phyloP scores from a whole-genome alignment of 140 eudicot genomes.

The Bidens hawaiensis region DNA sequence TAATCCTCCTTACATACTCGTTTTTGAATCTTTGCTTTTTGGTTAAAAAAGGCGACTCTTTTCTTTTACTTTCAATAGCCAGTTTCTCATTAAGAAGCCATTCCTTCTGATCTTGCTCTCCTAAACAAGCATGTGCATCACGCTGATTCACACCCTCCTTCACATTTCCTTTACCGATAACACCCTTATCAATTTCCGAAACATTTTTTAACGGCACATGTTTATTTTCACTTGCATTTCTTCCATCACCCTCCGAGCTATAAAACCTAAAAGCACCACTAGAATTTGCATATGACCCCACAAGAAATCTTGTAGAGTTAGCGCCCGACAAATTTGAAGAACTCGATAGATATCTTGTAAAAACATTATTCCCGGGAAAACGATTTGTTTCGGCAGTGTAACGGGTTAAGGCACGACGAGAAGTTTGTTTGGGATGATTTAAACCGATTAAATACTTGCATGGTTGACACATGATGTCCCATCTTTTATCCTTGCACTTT shows the following conservation, averaged over 20 bases:
- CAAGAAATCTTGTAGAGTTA: constrained; percentile 20
- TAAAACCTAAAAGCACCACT: constrained; percentile 39
- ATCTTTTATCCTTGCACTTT: constrained; percentile 45
- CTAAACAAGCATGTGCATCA: constrained; percentile 86
- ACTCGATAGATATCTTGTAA: constrained; percentile 40
- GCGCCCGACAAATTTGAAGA: constrained; percentile 26
- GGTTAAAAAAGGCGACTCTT: constrained; percentile 74
- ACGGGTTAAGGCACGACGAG: constrained; percentile 23
- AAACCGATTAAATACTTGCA: constrained; percentile 40
- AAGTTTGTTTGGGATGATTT: constrained; percentile 19
- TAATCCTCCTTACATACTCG: constrained; percentile 77
- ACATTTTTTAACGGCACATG: constrained; percentile 40
- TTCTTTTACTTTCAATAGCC: constrained; percentile 76
- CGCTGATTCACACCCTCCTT: constrained; percentile 31
- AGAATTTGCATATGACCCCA: constrained; percentile 31
- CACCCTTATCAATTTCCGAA: constrained; percentile 36
- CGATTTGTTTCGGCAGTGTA: constrained; percentile 12
- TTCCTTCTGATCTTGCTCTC: constrained; percentile 91
- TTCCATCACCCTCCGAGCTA: constrained; percentile 88
- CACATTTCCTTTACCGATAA: constrained; percentile 21
- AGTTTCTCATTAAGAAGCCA: constrained; percentile 90
- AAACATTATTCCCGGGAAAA: constrained; percentile 19
- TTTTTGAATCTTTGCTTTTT: constrained; percentile 66
- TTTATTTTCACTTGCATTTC: constrained; percentile 72
- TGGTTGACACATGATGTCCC: constrained; percentile 52